Evolutionary conservation across 257 asterid genomes (phyloP), one percentile per base, ranked within the genome.

Genomic region (Capsicum rhomboideum): DNA sequence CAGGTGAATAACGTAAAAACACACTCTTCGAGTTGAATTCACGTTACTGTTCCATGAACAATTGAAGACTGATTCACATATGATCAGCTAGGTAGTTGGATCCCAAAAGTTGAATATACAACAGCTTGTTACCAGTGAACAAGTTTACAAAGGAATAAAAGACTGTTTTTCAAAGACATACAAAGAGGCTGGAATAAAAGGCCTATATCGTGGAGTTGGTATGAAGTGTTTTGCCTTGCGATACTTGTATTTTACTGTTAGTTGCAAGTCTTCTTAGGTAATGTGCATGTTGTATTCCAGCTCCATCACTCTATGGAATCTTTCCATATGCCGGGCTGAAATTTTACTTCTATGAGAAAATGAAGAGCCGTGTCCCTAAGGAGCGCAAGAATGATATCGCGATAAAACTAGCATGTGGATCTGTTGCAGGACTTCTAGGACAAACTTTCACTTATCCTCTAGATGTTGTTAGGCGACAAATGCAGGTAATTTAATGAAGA

Each of bases 361-460:
- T 96, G 98, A 96, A 96, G 86, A 92, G 94, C 52, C 95, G 74
- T 21, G 99, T 96, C 66, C 94, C 97, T 1, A 88, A 92, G 79
- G 85, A 91, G 34, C 98, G 85, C 90, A 90, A 88, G 87, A 96
- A 92, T 85, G 95, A 92, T 82, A 91, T 96, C 82, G 10, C 93
- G 0, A 92, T 93, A 82, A 96, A 94, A 86, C 98, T 96, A 71
- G 95, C 91, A 21, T 96, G 99, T 59, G 99, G 99, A 84, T 94
- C 99, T 49, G 71, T 94, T 74, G 99, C 99, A 21, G 99, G 99
- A 85, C 88, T 96, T 63, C 90, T 96, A 26, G 99, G 99, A 46
- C 99, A 96, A 89, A 96, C 99, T 71, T 88, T 94, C 91, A 96
- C 99, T 28, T 96, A 96, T 87, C 99, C 99, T 85, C 93, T 96